Base-by-base conservation (phyloP, 345 rosid genomes). In the Eucalyptus erythrocorys region DNA sequence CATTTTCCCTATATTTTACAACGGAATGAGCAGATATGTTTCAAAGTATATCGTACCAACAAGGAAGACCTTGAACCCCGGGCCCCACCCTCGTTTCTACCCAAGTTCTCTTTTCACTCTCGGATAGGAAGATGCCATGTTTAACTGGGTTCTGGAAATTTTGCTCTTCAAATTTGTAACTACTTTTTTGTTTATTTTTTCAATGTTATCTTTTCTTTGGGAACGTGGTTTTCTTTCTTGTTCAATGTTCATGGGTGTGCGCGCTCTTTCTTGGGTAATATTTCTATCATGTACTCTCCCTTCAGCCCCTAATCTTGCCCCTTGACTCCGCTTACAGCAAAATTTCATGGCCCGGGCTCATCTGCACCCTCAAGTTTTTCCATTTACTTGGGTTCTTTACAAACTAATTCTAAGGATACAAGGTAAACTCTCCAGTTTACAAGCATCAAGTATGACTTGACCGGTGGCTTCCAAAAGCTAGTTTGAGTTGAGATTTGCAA, bases 151-250 rank as follows among this genome's bases (percentile, higher is more conserved):
- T 57, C 64, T 26, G 30, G 30, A 55, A 24, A 55, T 24, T 55
- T 55, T 55, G 61, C 30, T 55, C 6, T 24, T 59, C 2, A 27
- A 1, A 59, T 59, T 6, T 59, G 32, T 1, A 6, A 3, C 68
- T 27, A 27, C 4, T 13, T 59, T 27, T 5, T 12, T 53, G 1
- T 24, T 3, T 53, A 5, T 53, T 53, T 53, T 53, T 27, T 59
- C 32, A 59, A 4, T 13, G 19, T 13, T 6, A 12, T 61, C 8
- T 30, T 61, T 0, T 6, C 71, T 0, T 30, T 6, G 1, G 34
- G 10, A 13, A 61, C 32, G 34, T 61, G 34, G 34, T 61, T 61
- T 30, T 61, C 10, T 61, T 61, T 13, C 34, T 13, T 13, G 34
- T 61, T 30, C 71, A 61, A 61, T 61, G 71, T 13, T 61, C 19